Evolutionary conservation across 306 rosid genomes (phyloP), one percentile per base, ranked within the genome.

Genomic region (Dryas drummondii): DNA sequence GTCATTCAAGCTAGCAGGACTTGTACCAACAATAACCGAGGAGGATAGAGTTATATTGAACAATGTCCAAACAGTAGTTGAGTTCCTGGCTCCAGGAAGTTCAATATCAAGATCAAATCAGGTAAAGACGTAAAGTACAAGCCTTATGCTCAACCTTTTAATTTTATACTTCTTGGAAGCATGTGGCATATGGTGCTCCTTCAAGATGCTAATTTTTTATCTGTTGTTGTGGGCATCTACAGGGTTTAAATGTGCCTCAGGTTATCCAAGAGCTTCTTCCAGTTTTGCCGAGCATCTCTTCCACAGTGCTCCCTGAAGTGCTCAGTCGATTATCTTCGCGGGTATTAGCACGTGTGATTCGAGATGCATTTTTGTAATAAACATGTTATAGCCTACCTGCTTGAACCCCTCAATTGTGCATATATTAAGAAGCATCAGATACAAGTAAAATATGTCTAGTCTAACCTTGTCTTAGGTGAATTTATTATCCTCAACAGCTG

Each of bases 11-110:
- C 91, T 97, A 7, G 84, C 87, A 6, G 98, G 88, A 52, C 90
- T 94, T 75, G 78, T 94, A 78, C 98, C 98, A 70, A 82, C 91
- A 69, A 27, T 91, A 76, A 90, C 91, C 1, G 89, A 90, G 63
- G 98, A 94, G 77, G 98, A 94, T 84, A 86, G 86, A 84, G 84
- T 94, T 71, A 94, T 94, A 84, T 82, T 91, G 77, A 91, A 91
- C 87, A 94, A 94, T 62, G 97, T 94, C 61, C 96, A 88, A 85
- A 94, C 82, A 86, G 82, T 94, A 71, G 83, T 89, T 27, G 91
- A 87, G 74, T 94, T 91, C 86, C 84, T 94, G 78, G 82, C 97
- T 7, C 93, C 97, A 16, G 98, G 98, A 78, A 91, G 91, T 80
- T 85, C 98, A 9, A 53, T 84, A 45, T 85, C 97, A 45, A 86